Evolutionary conservation across 2,329 filamentous ascomycete species (phyloP).

Genomic region (Apiospora aurea): DNA sequence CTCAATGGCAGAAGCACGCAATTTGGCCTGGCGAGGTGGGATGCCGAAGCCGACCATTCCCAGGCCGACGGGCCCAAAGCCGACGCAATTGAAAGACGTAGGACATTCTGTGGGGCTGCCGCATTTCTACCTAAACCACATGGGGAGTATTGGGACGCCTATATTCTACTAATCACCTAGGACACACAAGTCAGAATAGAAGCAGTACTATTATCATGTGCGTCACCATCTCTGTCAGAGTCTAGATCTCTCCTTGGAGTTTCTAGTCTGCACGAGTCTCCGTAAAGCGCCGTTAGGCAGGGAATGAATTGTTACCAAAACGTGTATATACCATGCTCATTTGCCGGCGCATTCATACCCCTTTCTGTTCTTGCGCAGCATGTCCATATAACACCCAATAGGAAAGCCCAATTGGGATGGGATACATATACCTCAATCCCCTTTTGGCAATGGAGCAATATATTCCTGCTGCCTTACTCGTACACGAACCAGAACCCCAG

Average conservation of each 20-base stretch:
- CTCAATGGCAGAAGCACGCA: neutral
- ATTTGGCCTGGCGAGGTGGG: neutral
- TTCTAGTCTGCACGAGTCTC: neutral
- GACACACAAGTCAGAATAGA: neutral
- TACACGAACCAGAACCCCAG: neutral
- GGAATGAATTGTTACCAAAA: neutral
- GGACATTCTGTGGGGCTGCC: neutral
- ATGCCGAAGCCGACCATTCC: neutral
- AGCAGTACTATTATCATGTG: neutral
- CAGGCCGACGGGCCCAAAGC: neutral
- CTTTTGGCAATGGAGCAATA: neutral
- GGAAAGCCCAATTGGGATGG: neutral
- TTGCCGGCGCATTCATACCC: neutral
- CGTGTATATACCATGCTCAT: neutral
- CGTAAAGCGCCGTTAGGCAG: neutral
- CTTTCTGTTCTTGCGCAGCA: neutral
- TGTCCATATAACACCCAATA: neutral
- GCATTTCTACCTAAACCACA: neutral
- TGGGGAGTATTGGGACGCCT: neutral
- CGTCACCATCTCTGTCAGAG: neutral
- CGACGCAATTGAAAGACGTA: conserved; percentile 2
- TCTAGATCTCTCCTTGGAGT: neutral
- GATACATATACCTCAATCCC: neutral
- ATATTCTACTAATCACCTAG: neutral
- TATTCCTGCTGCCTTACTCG: neutral